Base-by-base conservation (phyloP, 306 rosid genomes). In the Ziziphus jujuba region DNA sequence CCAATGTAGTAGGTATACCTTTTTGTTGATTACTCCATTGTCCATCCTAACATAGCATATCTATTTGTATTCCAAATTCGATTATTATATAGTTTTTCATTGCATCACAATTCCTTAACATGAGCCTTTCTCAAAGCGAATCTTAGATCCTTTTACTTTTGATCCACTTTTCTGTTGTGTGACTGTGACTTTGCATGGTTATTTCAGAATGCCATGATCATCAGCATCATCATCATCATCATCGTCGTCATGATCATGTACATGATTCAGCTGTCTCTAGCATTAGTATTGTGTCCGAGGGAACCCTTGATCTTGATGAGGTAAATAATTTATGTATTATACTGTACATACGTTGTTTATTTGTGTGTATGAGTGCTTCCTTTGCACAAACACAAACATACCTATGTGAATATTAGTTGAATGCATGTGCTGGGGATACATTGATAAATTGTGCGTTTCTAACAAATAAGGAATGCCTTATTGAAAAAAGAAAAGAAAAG, bases 261-360 rank as follows among this genome's bases (percentile, higher is more conserved):
- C 98, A 89, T 51, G 96, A 92, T 79, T 85, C 98, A 49, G 63
- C 95, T 2, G 92, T 92, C 71, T 71, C 84, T 49, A 92, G 98
- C 77, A 88, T 89, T 70, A 87, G 90, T 73, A 87, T 92, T 69
- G 95, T 89, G 66, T 77, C 83, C 5, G 98, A 87, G 74, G 98
- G 96, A 73, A 75, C 77, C 63, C 89, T 92, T 67, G 92, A 89
- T 73, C 92, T 87, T 51, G 95, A 89, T 67, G 98, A 89, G 95
- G 98, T 92, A 80, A 71, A 21, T 72, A 44, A 73, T 50, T 67
- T 47, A 21, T 49, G 23, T 10, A 0, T 10, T 35, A 13, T 64
- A 14, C 2, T 28, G 4, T 28, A 28, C 33, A 28, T 28, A 28
- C 4, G 4, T 28, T 28, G 33, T 28, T 1, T 28, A 28, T 28